Percentiles rank a stretch among this genome's conserved stretches.
Conservation (phyloP, 2,329 filamentous ascomycete species). For the Aaosphaeria pasadenensis region DNA sequence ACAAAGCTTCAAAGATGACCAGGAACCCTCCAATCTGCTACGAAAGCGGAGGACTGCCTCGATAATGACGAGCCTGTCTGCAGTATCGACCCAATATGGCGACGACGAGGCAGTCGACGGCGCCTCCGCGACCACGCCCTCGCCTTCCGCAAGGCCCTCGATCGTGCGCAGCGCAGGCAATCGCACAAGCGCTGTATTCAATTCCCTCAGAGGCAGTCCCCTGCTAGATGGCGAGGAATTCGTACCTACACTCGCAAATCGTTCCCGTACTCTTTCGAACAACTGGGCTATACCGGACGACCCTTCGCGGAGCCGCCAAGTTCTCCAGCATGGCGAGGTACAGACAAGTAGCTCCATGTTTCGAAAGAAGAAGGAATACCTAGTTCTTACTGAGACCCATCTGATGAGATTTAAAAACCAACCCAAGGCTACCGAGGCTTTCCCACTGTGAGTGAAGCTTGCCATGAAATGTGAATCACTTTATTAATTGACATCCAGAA, state of each 20-base stretch:
- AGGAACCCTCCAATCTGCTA: conserved; percentile 33
- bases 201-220: conserved; percentile 54
- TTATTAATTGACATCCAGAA: too few species aligned
- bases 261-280: conserved; percentile 44
- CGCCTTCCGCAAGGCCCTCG: conserved; percentile 7
- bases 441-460: conserved; percentile 39
- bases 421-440: conserved; percentile 62
- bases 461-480: not conserved
- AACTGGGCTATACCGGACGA: conserved; percentile 45
- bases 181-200: conserved; percentile 52
- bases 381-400: conserved; percentile 68
- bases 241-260: conserved; percentile 45
- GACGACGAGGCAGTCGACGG: conserved; percentile 12
- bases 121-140: not conserved
- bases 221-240: conserved; percentile 52
- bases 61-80: conserved; percentile 31
- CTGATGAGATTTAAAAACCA: conserved; percentile 68
- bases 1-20: conserved; percentile 30
- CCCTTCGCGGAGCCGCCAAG: conserved; percentile 35
- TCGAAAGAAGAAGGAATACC: conserved; percentile 69
- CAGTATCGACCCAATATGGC: conserved; percentile 17
- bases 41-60: conserved; percentile 38
- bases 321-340: conserved; percentile 66
- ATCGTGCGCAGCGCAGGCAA: conserved; percentile 21
- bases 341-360: conserved; percentile 69